Conservation (phyloP, 2,329 filamentous ascomycete genomes). For the Dichotomopilus funicola region DNA sequence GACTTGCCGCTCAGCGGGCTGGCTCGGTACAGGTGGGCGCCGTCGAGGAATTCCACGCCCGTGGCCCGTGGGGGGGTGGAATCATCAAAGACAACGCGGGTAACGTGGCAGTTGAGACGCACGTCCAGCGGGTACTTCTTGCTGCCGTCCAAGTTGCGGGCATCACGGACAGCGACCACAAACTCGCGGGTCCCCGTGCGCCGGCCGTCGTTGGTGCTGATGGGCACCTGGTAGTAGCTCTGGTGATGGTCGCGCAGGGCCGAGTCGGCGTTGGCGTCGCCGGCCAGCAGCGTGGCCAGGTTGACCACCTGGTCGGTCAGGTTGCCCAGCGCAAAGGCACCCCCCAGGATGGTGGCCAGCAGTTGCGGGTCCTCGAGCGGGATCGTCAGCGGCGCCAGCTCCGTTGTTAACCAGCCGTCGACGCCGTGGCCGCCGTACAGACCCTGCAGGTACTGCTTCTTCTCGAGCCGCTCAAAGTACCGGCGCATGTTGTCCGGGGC, state of each 20-base stretch:
- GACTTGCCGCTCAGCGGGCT: constrained; percentile 29
- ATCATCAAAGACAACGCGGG: constrained; percentile 26
- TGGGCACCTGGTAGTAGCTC: constrained; percentile 52
- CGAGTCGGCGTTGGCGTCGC: constrained; percentile 46
- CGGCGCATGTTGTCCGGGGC: constrained; percentile 50
- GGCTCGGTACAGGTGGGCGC: constrained; percentile 32
- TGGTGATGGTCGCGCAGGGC: constrained; percentile 38
- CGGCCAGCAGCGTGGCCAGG: constrained; percentile 39
- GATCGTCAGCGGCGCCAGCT: constrained; percentile 43
- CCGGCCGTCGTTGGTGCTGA: constrained; percentile 44
- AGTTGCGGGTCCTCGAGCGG: constrained; percentile 47
- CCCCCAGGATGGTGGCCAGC: constrained; percentile 44
- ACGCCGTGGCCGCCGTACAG: constrained; percentile 46
- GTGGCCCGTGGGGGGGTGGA: constrained; percentile 19
- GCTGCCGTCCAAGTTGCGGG: constrained; percentile 27
- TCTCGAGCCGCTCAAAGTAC: constrained; percentile 49
- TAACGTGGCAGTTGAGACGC: constrained; percentile 28
- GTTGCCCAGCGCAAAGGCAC: constrained; percentile 45
- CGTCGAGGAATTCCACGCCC: constrained; percentile 29
- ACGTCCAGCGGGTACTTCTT: constrained; percentile 37
- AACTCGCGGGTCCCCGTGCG: constrained; percentile 52
- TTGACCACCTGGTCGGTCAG: constrained; percentile 27
- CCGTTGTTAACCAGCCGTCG: constrained; percentile 50
- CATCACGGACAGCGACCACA: constrained; percentile 31
- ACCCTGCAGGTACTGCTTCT: constrained; percentile 43